Evolutionary conservation across 192 early-diverging fungal species (phyloP).

Genomic region (Coemansia sp.): DNA sequence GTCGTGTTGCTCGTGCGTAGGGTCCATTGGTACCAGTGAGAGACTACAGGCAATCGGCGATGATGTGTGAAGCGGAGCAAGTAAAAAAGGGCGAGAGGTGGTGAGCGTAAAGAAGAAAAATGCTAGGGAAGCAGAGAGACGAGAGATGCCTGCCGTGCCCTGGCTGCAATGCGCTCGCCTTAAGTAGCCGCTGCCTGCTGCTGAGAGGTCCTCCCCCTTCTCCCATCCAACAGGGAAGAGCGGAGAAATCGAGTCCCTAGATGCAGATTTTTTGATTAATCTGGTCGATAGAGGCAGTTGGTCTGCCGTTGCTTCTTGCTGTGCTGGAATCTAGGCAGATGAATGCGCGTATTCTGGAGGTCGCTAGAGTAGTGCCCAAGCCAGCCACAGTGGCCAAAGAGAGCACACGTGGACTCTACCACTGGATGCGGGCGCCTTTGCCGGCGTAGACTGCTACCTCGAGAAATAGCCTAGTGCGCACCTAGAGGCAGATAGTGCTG

Average conservation of each 20-base stretch:
- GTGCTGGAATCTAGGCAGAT: background rate
- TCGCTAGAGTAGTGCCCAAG: too few species aligned
- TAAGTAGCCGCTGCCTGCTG: background rate
- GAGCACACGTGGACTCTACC: background rate
- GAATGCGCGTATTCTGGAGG: background rate
- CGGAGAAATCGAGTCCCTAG: background rate
- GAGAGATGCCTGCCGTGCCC: background rate
- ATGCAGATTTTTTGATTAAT: background rate
- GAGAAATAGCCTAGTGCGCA: background rate
- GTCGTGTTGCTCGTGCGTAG: constrained; percentile 39
- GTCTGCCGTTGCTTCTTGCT: background rate
- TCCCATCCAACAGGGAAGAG: background rate
- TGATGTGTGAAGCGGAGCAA: background rate
- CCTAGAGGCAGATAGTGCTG: background rate
- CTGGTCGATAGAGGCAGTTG: background rate
- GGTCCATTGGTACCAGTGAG: constrained; percentile 27
- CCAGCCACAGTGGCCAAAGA: too few species aligned
- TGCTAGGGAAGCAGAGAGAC: background rate
- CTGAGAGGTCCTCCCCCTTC: background rate
- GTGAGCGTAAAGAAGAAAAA: background rate
- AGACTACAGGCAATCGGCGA: background rate
- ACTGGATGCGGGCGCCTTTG: background rate
- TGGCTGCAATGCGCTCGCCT: background rate
- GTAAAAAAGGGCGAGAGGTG: background rate
- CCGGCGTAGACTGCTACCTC: background rate